A percentile compares a stretch with the other conserved stretches of the same genome.
phyloP scores from a whole-genome alignment of 345 rosid species.

The Triadica sebifera region DNA sequence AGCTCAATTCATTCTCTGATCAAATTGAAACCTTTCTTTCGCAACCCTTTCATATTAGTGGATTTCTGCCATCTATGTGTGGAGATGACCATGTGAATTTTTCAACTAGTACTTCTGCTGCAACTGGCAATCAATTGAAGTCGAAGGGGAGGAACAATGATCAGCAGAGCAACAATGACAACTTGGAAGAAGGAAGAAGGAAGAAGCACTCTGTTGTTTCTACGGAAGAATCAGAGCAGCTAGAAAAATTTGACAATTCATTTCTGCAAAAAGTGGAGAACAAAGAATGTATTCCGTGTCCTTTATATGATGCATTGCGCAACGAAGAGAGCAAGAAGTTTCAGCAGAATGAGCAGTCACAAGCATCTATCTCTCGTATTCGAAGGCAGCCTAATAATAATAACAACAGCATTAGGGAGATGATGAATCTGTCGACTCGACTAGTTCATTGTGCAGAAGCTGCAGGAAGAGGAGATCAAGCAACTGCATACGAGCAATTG shows the following conservation, averaged over 20 bases:
- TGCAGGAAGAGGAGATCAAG: constrained; percentile 49
- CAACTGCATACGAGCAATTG: constrained; percentile 44
- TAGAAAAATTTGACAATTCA: constrained; percentile 17
- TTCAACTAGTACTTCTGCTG: not conserved
- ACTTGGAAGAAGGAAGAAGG: constrained; percentile 17
- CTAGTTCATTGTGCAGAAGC: constrained; percentile 65
- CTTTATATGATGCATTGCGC: constrained; percentile 22
- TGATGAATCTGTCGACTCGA: constrained; percentile 44
- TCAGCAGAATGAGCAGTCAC: constrained; percentile 5
- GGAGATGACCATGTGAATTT: not conserved
- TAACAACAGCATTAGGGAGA: no score
- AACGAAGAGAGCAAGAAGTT: constrained; percentile 18
- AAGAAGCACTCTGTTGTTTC: constrained; percentile 9
- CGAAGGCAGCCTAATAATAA: constrained; percentile 7
- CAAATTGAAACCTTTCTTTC: no score
- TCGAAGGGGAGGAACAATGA: constrained; percentile 13
- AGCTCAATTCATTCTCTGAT: not conserved
- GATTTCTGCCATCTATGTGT: not conserved
- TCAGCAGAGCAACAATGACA: no score
- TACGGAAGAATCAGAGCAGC: constrained; percentile 8
- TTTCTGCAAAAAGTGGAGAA: constrained; percentile 12
- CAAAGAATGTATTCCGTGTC: constrained; percentile 16
- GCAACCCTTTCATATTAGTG: no score
- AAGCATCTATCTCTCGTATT: not conserved
- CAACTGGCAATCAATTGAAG: not conserved